These are phyloP conservation scores for Scheffersomyces spartinae DNA, from an alignment of 805 yeast genomes.

Conservation along the genomic window DNA sequence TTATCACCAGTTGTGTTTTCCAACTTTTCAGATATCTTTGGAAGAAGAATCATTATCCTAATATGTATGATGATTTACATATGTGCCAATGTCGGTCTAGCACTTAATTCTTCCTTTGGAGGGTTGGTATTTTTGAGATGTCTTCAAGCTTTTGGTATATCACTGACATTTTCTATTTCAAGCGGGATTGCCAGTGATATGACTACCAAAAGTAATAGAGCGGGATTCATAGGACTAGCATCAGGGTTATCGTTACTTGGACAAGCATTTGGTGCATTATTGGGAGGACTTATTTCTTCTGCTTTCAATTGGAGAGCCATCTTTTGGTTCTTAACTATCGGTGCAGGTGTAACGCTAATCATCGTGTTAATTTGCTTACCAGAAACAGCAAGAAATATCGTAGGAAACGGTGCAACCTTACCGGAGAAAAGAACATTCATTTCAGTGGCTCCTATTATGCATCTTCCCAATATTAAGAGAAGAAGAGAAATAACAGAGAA, in stretches of 20 bases:
- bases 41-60: constrained; percentile 60
- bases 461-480: constrained; percentile 13
- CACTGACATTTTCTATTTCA: constrained; percentile 62
- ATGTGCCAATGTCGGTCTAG: constrained; percentile 56
- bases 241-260: constrained; percentile 60
- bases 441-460: constrained; percentile 35
- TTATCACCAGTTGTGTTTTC: constrained; percentile 61
- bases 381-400: constrained; percentile 62
- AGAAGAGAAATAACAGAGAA: no score
- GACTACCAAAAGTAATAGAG: constrained; percentile 54
- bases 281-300: constrained; percentile 37
- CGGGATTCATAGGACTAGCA: constrained; percentile 55
- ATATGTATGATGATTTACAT: constrained; percentile 43
- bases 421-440: no score
- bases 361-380: constrained; percentile 38
- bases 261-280: constrained; percentile 69
- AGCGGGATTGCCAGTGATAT: constrained; percentile 69
- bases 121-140: constrained; percentile 56
- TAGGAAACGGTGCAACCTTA: constrained; percentile 59
- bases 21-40: constrained; percentile 55
- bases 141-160: constrained; percentile 67
- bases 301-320: constrained; percentile 55
- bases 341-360: constrained; percentile 36
- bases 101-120: constrained; percentile 45
- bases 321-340: constrained; percentile 66